Base-by-base conservation (phyloP, 495 filamentous ascomycete genomes). In the Xylaria cubensis region DNA sequence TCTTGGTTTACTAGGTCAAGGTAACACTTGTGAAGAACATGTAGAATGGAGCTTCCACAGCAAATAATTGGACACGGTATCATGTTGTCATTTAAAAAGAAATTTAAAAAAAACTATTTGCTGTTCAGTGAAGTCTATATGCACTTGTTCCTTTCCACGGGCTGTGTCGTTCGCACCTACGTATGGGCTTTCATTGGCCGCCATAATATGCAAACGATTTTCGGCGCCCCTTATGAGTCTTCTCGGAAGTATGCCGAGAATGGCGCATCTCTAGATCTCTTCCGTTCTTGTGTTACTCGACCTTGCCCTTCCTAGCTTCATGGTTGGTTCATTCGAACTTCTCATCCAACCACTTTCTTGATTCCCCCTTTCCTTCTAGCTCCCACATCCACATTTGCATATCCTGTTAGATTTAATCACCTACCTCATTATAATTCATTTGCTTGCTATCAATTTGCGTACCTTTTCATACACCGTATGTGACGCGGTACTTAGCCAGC, bases 401-500 rank as follows among this genome's bases (percentile, higher is more conserved):
- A 29, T 2, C 2, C 26, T 29, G 26, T 29, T 29, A 29, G 26
- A 29, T 2, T 29, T 29, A 29, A 29, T 29, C 26, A 29, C 26
- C 26, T 29, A 55, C n/a, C 24, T 12, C 13, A 55, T 26, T 53
- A 0, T 24, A 26, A 5, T 67, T 32, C n/a, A 6, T 13, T 44
- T 17, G 39, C 19, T 26, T 41, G 5, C 12, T 41, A 0, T n/a
- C 15, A 24, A 36, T n/a, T 42, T n/a, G 5, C 46, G 24, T 32
- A 44, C 6, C 19, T 48, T 4, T 13, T 56, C 51, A 72, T 21
- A 78, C 72, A 48, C 78, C 86, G 78, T 86, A 93, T 70, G 81
- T 82, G 82, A 86, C 80, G 76, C 85, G 84, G 81, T 92, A 98
- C 64, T 80, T 81, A 56, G 81, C 82, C 75, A 97, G 79, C 77